Conservation (phyloP, 441 rosid genomes). For the Jatropha multifida region DNA sequence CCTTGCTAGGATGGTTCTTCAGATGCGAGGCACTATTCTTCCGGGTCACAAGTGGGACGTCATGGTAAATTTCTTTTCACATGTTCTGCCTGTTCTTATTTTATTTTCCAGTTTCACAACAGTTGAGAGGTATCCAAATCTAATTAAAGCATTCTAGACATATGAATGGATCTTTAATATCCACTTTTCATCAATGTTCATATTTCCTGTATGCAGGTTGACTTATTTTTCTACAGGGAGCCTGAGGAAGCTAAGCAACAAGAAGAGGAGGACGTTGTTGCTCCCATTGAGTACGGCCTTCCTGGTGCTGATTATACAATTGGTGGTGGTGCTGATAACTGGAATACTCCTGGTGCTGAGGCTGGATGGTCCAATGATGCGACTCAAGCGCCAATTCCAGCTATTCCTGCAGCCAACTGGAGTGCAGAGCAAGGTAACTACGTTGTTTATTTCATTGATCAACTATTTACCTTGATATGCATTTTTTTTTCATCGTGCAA, state of each 20-base stretch:
- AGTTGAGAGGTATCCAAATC: too few relatives aligned
- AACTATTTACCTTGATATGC: not conserved
- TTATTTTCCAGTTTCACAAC: too few relatives aligned
- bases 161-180: too few relatives aligned
- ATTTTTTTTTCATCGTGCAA: not conserved
- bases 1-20: conserved; percentile 91
- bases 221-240: conserved; percentile 89
- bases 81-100: not conserved
- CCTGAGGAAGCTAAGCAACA: conserved; percentile 77
- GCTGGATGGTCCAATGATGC: conserved; percentile 20
- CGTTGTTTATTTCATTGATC: not conserved
- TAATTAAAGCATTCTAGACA: not conserved
- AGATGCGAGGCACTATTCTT: conserved; percentile 89
- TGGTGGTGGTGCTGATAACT: not conserved
- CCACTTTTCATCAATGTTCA: not conserved
- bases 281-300: conserved; percentile 17
- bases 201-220: conserved; percentile 50
- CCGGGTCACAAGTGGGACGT: conserved; percentile 91
- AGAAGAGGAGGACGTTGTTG: conserved; percentile 44
- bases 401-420: conserved; percentile 12
- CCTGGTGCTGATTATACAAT: conserved; percentile 5
- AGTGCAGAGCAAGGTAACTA: conserved; percentile 13
- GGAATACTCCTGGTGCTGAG: not conserved
- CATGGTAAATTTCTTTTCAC: conserved; percentile 47
- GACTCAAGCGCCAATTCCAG: conserved; percentile 22